Evolutionary conservation across 257 asterid species (phyloP), one percentile per base, ranked within the genome.

Genomic region (Primulina tabacum): DNA sequence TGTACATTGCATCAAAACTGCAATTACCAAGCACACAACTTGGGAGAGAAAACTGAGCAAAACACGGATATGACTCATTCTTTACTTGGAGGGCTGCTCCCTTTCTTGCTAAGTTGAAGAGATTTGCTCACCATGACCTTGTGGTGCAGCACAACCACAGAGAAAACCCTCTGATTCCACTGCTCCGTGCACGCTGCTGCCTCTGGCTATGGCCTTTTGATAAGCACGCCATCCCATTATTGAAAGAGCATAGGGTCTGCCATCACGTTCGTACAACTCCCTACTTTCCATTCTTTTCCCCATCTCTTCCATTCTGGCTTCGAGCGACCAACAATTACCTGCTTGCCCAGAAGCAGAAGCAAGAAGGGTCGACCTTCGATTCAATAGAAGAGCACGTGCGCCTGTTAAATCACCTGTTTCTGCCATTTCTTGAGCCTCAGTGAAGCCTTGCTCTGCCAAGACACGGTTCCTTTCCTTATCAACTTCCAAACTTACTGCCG

Each of bases 201-300:
- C 71, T 62, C 71, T 69, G 30, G 79, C 68, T 6, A 74, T 55
- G 6, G 74, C 75, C 65, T 71, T 63, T 43, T 75, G 79, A 62
- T n/a, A 53, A 7, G 29, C 50, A 35, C 40, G 79, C 35, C 66
- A 37, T 40, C 73, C 62, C 20, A 75, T 68, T 10, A 50, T 65
- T 0, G 79, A 62, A 18, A 69, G 75, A 1, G 73, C 74, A 8
- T 53, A 75, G 57, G 78, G 70, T 29, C 78, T 69, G 3, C 78
- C 78, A 2, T 40, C 5, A 14, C 47, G 18, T 28, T 74, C 65
- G 5, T 74, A 74, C 65, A 62, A 21, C 34, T 52, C 26, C 11
- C 1, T 32, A 43, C 74, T 74, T 43, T 53, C 74, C 78, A 74
- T 74, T 61, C 74, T 62, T 2, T 53, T 7, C 10, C 28, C 70